Base-by-base conservation (phyloP, 495 filamentous ascomycete genomes). In the Pseudotulostoma volvatum region DNA sequence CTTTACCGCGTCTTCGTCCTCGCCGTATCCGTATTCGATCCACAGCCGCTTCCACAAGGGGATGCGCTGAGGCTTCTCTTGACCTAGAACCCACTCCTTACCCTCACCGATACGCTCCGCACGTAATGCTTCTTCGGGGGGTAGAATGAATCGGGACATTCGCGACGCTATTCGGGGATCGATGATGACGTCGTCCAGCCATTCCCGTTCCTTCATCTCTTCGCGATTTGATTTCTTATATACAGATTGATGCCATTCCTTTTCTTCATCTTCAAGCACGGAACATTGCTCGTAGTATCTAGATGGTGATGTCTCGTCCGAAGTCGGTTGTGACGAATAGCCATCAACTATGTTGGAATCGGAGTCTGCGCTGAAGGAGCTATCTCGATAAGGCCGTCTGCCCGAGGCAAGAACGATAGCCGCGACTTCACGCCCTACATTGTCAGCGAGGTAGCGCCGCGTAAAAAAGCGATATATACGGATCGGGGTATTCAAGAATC, bases 401-500 rank as follows among this genome's bases (percentile, higher is more conserved):
- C 57, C 71, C 58, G 44, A 68, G 53, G 75, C 79, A 3, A 96
- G 66, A 19, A 88, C 86, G 15, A 82, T 70, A 25, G 81, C 79
- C 1, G 88, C 92, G 21, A 86, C 82, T 34, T 93, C 74, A n/a
- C 83, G 79, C 32, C 90, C 92, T 39, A 93, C 77, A 3, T 74
- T 65, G 48, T 99, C 88, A 32, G 92, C 92, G 13, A 94, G 67
- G 32, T 73, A 57, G 9, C 92, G 82, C 34, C 84, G 79, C 53
- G 76, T 94, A 31, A 99, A 65, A 68, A 84, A 99, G 33, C 90
- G 84, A 50, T 82, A 81, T 37, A 95, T 52, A 25, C 90, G 75
- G 44, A 74, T 82, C 0, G 84, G 84, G 0, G 86, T 95, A 59
- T 92, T 88, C 34, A 86, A 59, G 64, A 99, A 92, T 42, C 90